Evolutionary conservation across 306 rosid species (phyloP).

Genomic region (Elaeagnus macrophylla): DNA sequence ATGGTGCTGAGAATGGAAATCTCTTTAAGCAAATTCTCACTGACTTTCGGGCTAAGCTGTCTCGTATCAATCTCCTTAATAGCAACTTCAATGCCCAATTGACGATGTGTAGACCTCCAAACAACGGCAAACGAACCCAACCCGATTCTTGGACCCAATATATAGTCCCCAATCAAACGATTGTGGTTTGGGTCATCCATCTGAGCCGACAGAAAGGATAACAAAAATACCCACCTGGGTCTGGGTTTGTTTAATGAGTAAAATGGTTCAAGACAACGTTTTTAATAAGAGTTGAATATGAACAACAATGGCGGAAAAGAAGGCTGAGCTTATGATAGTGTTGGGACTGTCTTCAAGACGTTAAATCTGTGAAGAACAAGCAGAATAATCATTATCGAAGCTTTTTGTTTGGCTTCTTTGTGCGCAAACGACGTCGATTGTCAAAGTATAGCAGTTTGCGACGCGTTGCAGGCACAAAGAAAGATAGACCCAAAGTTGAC

Average conservation of each 20-base stretch:
- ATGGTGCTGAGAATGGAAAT: slow-evolving; percentile 75
- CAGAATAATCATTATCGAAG: neutral
- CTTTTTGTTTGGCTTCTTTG: neutral
- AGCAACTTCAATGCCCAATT: slow-evolving; percentile 66
- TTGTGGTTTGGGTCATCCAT: slow-evolving; percentile 15
- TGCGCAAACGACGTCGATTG: slow-evolving; percentile 29
- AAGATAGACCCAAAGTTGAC: slow-evolving; percentile 8
- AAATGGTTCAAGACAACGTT: neutral
- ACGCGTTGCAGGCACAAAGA: neutral
- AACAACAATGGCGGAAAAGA: neutral
- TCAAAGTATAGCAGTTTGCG: neutral
- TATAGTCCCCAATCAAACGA: slow-evolving; percentile 66
- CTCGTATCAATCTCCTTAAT: slow-evolving; percentile 70
- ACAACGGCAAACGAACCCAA: slow-evolving; percentile 91
- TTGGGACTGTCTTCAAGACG: neutral
- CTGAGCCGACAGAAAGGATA: slow-evolving; percentile 10
- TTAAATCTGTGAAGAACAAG: neutral
- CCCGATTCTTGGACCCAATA: slow-evolving; percentile 66
- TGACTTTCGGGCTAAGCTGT: slow-evolving; percentile 54
- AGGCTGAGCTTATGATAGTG: neutral
- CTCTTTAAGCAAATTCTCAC: slow-evolving; percentile 65
- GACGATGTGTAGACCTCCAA: slow-evolving; percentile 64
- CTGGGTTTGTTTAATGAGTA: slow-evolving; percentile 2
- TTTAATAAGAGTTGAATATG: slow-evolving; percentile 13
- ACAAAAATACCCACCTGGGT: slow-evolving; percentile 14